Evolutionary conservation across 108 stramenopile species (phyloP), one percentile per base, ranked within the genome.

Genomic region (Pseudonitzschia multistriata): DNA sequence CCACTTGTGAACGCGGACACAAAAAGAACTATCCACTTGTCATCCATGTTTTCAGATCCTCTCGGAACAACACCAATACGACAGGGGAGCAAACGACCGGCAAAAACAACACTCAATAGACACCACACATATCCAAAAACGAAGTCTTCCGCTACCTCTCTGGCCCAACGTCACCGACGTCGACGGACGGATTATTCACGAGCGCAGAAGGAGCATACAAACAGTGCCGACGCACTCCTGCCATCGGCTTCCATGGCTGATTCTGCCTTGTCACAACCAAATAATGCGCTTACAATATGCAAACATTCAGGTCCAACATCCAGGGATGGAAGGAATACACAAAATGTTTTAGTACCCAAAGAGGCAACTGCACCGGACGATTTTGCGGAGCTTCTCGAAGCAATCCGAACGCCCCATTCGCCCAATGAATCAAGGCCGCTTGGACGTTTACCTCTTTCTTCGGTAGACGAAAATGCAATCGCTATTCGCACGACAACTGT

Each of bases 81-180:
- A 22, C 55, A 35, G 7, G 48, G 34, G 15, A 71, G 62, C 35
- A 42, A 33, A 62, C 61, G 49, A 22, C 62, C 50, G 47, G 53
- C 48, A 25, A 45, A n/a, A 45, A 13, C 25, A 66, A 45, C 39
- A 66, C 47, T 45, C 24, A 17, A 17, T 8, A 48, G 65, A 24
- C 42, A 48, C 40, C 49, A 39, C 24, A 37, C 61, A 14, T 33
- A 62, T 36, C 61, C 61, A 64, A 31, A 64, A 47, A 7, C 34
- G n/a, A 59, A 59, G 19, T 35, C 57, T 35, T 59, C 57, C 57
- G 31, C 57, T 35, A 59, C 57, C 10, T 55, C 72, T 14, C n/a
- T 73, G 33, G 63, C 63, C 6, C 37, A 53, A 63, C 62, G 64
- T 13, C 54, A 53, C 45, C 49, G 72, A 65, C 62, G 72, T 1